Evolutionary conservation across 2,329 filamentous ascomycete species (phyloP).

Genomic region (Colletotrichum costaricense): DNA sequence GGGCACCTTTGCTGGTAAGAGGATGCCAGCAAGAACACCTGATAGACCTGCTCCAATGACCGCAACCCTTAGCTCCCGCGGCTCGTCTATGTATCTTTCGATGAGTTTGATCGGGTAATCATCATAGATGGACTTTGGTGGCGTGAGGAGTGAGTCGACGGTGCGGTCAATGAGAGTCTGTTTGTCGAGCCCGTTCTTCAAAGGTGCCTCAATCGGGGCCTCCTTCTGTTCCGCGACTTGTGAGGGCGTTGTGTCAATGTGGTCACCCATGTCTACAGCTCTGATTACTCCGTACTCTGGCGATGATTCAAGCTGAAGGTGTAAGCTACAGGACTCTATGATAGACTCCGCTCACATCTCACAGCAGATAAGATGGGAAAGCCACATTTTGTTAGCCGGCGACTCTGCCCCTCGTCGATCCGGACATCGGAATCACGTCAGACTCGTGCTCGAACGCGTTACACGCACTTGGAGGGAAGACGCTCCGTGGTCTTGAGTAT

Average conservation of each 20-base stretch:
- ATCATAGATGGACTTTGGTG: conserved; percentile 26
- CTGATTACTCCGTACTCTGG: no score
- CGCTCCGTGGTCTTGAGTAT: background rate
- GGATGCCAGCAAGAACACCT: conserved; percentile 72
- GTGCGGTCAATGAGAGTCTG: conserved; percentile 13
- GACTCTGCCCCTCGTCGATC: background rate
- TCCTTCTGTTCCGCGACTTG: background rate
- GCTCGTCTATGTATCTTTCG: conserved; percentile 57
- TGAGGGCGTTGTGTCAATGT: conserved; percentile 6
- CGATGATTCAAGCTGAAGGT: background rate
- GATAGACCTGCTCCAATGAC: conserved; percentile 74
- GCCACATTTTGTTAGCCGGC: conserved; percentile 6
- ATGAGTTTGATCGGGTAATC: conserved; percentile 41
- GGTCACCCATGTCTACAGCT: conserved; percentile 25
- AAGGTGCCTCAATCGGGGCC: background rate
- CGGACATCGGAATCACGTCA: conserved; percentile 33
- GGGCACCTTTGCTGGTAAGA: conserved; percentile 77
- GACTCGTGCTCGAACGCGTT: conserved; percentile 28
- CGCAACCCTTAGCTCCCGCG: conserved; percentile 62
- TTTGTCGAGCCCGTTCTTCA: background rate
- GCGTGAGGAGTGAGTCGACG: conserved; percentile 25
- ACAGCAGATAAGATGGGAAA: background rate
- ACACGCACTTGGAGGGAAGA: conserved; percentile 12
- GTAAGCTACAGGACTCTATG: background rate
- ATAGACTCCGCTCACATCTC: background rate